These are phyloP conservation scores for Cercospora sp. DNA, from an alignment of 2,329 filamentous ascomycete species.

Conservation along the genomic window DNA sequence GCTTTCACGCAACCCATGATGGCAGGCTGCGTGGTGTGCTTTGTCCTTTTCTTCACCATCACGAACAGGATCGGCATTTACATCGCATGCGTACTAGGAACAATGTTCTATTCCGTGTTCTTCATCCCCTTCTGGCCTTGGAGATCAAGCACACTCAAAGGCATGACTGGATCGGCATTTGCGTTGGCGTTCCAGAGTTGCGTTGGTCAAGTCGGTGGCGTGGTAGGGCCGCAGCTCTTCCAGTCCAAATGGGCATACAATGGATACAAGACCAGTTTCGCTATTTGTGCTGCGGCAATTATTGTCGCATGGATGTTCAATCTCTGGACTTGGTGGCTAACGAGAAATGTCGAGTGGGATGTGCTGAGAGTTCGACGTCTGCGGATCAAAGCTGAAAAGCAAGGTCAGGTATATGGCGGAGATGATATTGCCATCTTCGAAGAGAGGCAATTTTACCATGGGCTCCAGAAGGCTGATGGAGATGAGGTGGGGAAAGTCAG, in stretches of 20 bases:
- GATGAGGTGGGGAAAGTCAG: neutral
- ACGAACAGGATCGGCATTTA: slow-evolving; percentile 46
- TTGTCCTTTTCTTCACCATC: slow-evolving; percentile 48
- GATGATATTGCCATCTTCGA: slow-evolving; percentile 19
- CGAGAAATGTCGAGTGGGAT: slow-evolving; percentile 45
- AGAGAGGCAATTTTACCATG: slow-evolving; percentile 3
- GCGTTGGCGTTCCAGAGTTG: slow-evolving; percentile 48
- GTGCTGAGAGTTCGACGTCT: slow-evolving; percentile 33
- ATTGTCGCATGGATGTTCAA: slow-evolving; percentile 43
- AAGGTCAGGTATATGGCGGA: slow-evolving; percentile 17
- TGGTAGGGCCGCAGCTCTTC: slow-evolving; percentile 50
- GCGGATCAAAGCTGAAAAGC: slow-evolving; percentile 21
- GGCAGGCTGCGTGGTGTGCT: slow-evolving; percentile 47
- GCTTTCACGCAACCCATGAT: slow-evolving; percentile 47
- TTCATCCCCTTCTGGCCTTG: slow-evolving; percentile 52
- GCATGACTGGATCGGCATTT: slow-evolving; percentile 50
- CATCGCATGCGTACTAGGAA: slow-evolving; percentile 48
- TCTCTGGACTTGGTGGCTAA: slow-evolving; percentile 48
- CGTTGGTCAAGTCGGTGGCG: slow-evolving; percentile 50
- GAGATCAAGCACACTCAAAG: slow-evolving; percentile 46
- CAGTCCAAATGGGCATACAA: slow-evolving; percentile 46
- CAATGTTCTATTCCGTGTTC: slow-evolving; percentile 47
- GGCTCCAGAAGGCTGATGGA: neutral
- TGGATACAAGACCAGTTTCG: slow-evolving; percentile 44
- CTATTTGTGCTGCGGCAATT: slow-evolving; percentile 42